Percentiles rank a stretch among this genome's conserved stretches.
Conservation (phyloP, 139 green algal species). For the Chara braunii region DNA sequence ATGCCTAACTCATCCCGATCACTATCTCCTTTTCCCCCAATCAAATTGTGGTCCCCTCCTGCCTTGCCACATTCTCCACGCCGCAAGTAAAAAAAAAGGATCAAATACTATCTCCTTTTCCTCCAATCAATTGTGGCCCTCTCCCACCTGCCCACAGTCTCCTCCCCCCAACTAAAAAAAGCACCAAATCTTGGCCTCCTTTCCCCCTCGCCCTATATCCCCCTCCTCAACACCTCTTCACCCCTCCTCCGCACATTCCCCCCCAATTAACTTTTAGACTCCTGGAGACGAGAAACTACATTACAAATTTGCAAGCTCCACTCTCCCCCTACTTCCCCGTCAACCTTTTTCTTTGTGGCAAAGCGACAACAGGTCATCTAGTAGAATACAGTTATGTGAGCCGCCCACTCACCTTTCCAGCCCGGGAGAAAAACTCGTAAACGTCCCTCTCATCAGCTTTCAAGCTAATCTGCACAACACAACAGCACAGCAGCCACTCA, state of each 20-base stretch:
- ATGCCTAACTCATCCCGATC: no score
- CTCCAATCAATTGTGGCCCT: no score
- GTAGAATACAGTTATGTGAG: background rate
- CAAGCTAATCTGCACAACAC: constrained; percentile 36
- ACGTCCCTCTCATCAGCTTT: constrained; percentile 40
- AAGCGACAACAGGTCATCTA: background rate
- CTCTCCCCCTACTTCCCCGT: background rate
- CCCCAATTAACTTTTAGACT: background rate
- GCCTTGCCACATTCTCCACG: no score
- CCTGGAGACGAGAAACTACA: background rate
- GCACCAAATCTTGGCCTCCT: no score
- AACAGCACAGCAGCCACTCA: background rate
- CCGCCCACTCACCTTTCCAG: constrained; percentile 26
- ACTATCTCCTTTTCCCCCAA: no score
- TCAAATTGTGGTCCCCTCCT: no score
- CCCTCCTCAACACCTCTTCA: background rate
- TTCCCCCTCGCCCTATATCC: no score
- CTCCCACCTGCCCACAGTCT: no score
- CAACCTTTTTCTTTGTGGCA: background rate
- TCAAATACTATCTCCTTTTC: no score
- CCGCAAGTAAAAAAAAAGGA: no score
- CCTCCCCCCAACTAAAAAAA: no score
- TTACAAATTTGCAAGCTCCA: background rate
- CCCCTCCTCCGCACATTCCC: background rate
- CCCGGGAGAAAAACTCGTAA: constrained; percentile 37